Evolutionary conservation across 495 filamentous ascomycete genomes (phyloP).

Genomic region (Penicillium cosmopolitanum): DNA sequence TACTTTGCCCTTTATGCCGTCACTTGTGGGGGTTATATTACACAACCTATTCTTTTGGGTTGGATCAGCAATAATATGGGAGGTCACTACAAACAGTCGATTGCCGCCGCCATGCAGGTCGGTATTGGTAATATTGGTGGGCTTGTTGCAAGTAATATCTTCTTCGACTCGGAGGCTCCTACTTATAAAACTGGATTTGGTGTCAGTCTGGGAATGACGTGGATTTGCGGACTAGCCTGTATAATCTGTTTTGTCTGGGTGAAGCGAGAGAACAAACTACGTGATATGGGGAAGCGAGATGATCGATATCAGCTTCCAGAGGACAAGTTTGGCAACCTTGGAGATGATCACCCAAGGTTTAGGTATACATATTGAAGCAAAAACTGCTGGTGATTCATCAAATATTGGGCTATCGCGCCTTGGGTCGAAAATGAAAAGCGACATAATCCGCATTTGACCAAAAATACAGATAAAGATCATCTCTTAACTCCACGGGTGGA

Average conservation of each 20-base stretch:
- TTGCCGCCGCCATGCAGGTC: conserved; percentile 55
- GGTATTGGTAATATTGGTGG: conserved; percentile 57
- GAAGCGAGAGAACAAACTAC: conserved; percentile 56
- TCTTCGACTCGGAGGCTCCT: conserved; percentile 50
- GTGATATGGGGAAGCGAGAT: conserved; percentile 57
- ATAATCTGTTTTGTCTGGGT: conserved; percentile 47
- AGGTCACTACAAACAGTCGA: conserved; percentile 61
- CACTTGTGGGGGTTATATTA: conserved; percentile 49
- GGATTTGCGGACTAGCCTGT: conserved; percentile 50
- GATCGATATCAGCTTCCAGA: conserved; percentile 41
- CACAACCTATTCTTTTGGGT: conserved; percentile 48
- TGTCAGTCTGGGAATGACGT: conserved; percentile 51
- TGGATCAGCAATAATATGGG: conserved; percentile 61
- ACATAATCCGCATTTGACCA: too few species aligned
- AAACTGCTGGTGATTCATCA: neutral
- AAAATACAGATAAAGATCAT: too few species aligned
- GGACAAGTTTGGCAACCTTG: conserved; percentile 58
- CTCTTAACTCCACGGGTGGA: too few species aligned
- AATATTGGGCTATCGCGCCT: too few species aligned
- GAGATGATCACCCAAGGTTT: conserved; percentile 63
- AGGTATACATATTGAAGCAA: conserved; percentile 41
- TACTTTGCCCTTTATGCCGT: conserved; percentile 57
- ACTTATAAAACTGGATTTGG: conserved; percentile 54
- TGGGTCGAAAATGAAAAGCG: too few species aligned
- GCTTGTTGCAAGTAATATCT: conserved; percentile 59